Evolutionary conservation across 257 asterid species (phyloP).

Genomic region (Lithospermum erythrorhizon): DNA sequence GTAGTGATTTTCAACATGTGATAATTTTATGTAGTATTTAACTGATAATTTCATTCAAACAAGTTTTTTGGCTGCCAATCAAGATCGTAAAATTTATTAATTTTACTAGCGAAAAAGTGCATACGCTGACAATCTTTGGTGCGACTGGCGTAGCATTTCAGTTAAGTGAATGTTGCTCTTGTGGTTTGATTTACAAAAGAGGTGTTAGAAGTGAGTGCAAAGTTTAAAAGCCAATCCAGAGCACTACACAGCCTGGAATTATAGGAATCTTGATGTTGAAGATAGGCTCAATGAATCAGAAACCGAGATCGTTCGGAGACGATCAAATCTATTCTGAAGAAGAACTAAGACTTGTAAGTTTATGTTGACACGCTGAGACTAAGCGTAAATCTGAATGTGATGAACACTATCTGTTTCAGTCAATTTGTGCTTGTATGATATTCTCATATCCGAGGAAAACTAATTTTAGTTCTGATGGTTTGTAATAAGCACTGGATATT

Average conservation of each 20-base stretch:
- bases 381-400: no score
- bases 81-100: no score
- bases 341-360: conserved; percentile 72
- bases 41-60: no score
- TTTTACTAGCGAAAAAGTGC: no score
- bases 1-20: no score
- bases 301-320: conserved; percentile 23
- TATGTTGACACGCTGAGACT: no score
- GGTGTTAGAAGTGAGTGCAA: conserved; percentile 59
- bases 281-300: conserved; percentile 32
- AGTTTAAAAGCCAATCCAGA: conserved; percentile 83
- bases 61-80: no score
- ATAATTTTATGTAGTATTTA: no score
- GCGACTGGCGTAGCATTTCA: no score
- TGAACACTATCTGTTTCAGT: neutral
- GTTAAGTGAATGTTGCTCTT: no score
- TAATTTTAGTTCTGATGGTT: neutral
- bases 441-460: neutral
- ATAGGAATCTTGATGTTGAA: conserved; percentile 70
- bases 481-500: conserved; percentile 10
- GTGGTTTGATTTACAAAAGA: conserved; percentile 56
- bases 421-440: neutral
- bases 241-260: conserved; percentile 86
- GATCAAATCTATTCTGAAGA: conserved; percentile 42
- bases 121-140: no score